These are phyloP conservation scores for Haematococcus lacustris DNA, from an alignment of 139 green algal genomes.

Conservation along the genomic window DNA sequence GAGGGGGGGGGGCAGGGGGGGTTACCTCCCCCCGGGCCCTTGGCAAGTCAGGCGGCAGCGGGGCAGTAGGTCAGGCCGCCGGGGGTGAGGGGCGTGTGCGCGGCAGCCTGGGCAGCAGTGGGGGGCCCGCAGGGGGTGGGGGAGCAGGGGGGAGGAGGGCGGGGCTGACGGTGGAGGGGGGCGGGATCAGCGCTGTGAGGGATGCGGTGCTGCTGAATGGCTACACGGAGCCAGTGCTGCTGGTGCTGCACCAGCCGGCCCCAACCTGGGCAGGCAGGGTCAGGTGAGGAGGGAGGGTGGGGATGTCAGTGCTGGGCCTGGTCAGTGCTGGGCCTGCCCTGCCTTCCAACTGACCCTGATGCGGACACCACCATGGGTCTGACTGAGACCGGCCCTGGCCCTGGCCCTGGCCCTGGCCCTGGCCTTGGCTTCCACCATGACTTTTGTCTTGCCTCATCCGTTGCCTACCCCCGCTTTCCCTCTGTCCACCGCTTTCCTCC, in stretches of 20 bases:
- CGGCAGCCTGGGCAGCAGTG: neutral
- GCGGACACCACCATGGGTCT: too few species aligned
- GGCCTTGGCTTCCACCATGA: too few species aligned
- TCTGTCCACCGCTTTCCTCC: too few species aligned
- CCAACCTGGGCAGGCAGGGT: slow-evolving; percentile 74
- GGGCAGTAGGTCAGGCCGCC: neutral
- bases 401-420: too few species aligned
- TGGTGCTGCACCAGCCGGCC: slow-evolving; percentile 77
- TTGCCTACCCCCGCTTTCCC: too few species aligned
- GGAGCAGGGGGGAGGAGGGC: neutral
- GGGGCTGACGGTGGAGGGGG: neutral
- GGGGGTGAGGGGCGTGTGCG: neutral
- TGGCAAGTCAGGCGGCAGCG: too few species aligned
- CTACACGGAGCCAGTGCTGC: slow-evolving; percentile 83
- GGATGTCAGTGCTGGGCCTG: too few species aligned
- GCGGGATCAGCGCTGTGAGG: slow-evolving; percentile 38
- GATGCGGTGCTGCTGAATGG: slow-evolving; percentile 80
- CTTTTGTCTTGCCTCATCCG: too few species aligned
- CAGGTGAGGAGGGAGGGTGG: slow-evolving; percentile 29
- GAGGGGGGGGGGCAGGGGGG: neutral
- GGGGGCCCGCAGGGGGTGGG: neutral
- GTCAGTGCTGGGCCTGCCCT: too few species aligned
- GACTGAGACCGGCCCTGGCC: too few species aligned
- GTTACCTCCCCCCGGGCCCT: too few species aligned
- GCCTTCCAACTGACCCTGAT: too few species aligned